These are phyloP conservation scores for Trichopus zeylanicus DNA, from an alignment of 116 monocot species.

Conservation along the genomic window DNA sequence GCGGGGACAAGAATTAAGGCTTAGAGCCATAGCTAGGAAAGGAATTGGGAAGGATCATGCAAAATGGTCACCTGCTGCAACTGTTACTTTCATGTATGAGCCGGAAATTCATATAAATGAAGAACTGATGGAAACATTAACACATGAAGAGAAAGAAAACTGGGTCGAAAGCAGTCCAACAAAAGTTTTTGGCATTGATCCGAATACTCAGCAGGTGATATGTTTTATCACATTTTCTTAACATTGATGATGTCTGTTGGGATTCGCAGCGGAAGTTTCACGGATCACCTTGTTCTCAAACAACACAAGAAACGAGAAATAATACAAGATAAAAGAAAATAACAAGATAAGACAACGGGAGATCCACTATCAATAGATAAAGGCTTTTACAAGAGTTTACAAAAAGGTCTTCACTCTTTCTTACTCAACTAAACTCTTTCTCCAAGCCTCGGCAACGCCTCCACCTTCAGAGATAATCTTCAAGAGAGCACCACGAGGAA, in stretches of 20 bases:
- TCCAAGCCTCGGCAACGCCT: no score
- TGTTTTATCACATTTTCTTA: not conserved
- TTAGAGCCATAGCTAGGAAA: constrained; percentile 95
- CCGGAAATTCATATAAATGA: constrained; percentile 93
- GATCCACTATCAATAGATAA: no score
- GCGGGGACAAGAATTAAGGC: constrained; percentile 81
- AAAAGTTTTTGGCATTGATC: constrained; percentile 80
- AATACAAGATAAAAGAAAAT: no score
- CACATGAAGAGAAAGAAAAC: constrained; percentile 55
- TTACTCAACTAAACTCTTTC: no score
- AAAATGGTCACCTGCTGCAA: constrained; percentile 95
- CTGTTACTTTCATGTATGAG: constrained; percentile 96
- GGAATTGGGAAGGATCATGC: constrained; percentile 99
- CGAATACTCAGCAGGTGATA: constrained; percentile 61
- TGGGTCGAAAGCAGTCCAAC: constrained; percentile 94
- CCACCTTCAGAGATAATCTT: no score
- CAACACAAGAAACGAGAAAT: no score
- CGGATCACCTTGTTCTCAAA: no score
- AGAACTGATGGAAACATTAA: constrained; percentile 82
- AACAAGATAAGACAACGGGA: no score
- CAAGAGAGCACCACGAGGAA: no score
- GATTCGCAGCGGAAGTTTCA: no score
- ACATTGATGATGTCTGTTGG: not conserved
- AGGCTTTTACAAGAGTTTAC: no score
- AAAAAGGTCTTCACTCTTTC: no score